Percentiles rank a stretch among this genome's conserved stretches.
Conservation (phyloP, 148 eudicot species). For the Amaranthus cruentus region DNA sequence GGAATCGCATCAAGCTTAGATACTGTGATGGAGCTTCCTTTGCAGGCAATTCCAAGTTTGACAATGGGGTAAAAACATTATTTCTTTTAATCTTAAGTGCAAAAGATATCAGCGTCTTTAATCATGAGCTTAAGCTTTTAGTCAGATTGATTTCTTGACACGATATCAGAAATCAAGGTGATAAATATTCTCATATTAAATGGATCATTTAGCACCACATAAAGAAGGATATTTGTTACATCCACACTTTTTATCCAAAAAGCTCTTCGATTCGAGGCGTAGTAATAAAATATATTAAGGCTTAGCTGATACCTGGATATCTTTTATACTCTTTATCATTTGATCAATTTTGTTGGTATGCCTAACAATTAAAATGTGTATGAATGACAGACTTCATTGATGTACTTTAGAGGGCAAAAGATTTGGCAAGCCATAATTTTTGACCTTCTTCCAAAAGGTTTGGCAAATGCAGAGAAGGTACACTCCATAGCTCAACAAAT, state of each 20-base stretch:
- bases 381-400: slow-evolving; percentile 48
- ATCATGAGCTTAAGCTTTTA: not conserved
- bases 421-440: slow-evolving; percentile 81
- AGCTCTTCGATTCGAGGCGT: no score
- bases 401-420: slow-evolving; percentile 92
- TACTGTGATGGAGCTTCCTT: slow-evolving; percentile 98
- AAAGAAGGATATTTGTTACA: no score
- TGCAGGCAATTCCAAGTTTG: slow-evolving; percentile 63
- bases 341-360: no score
- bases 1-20: slow-evolving; percentile 96
- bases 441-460: slow-evolving; percentile 93
- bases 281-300: no score
- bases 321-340: no score
- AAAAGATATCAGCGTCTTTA: not conserved
- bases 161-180: no score
- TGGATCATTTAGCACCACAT: no score
- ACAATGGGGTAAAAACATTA: slow-evolving; percentile 55
- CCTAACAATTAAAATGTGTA: no score
- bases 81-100: not conserved
- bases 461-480: slow-evolving; percentile 70
- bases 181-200: no score
- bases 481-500: not conserved
- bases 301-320: no score
- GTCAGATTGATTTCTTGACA: no score
- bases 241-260: no score